Base-by-base conservation (phyloP, 768 basidiomycete species). In the Mycena leptocephala region DNA sequence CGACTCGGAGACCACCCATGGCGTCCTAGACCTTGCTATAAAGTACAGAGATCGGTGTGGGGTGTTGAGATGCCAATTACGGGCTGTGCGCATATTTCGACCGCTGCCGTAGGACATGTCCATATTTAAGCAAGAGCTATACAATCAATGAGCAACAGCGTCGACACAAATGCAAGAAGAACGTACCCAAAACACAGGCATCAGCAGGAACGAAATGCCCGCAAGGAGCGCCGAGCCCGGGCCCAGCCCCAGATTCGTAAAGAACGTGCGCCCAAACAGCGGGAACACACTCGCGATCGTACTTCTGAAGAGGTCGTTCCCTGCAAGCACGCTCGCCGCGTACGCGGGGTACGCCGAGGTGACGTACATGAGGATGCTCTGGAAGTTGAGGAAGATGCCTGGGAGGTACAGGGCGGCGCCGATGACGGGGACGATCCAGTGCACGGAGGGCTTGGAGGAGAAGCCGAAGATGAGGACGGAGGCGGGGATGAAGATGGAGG, bases 371-470 rank as follows among this genome's bases (percentile, higher is more conserved):
- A 82, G 76, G 1, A 78, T 72, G 16, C 78, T 77, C 64, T 80
- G 78, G 79, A 86, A 86, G 63, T 81, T 80, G 56, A 84, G 80
- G 72, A 83, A 83, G 24, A 84, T 79, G 22, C 84, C 83, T 5
- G 82, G 76, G 46, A 81, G 74, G 76, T 84, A 85, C n/a, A 85
- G 75, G 22, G 82, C 77, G 8, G 84, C 82, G 18, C 83, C 85
- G 67, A 86, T 80, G 69, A 84, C 76, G 33, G 85, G 84, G 2
- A 81, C 82, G 46, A 86, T 86, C 85, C 85, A 85, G 62, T 83
- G 84, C 0, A 86, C 72, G 69, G 71, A 77, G 26, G 78, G 53
- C 9, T 76, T 79, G 24, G 82, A 80, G 9, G 84, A 80, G 78
- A 83, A 84, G 55, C 85, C 85, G 72, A 86, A 86, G 76, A 83